Evolutionary conservation across 2,329 filamentous ascomycete genomes (phyloP), one percentile per base, ranked within the genome.

Genomic region (Stachybotrys elegans): DNA sequence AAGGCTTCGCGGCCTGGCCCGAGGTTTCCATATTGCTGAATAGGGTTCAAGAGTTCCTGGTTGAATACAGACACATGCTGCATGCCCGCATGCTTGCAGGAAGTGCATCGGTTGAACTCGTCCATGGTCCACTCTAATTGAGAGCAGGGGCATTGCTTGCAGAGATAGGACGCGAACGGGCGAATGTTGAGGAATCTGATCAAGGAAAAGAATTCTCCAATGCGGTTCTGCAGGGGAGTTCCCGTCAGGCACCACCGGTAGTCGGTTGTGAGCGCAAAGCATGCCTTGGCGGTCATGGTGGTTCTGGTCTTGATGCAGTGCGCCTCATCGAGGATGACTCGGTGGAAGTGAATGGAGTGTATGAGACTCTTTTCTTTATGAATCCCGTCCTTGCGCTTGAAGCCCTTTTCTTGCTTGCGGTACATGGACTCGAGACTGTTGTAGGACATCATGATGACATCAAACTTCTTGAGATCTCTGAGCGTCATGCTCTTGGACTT

Each of bases 391-490:
- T 88, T 86, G 46, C 90, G 85, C 53, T 78, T 83, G 74, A 91
- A 93, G 1, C 93, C 93, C 60, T 93, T 95, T 57, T 86, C 84
- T 63, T 98, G 88, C 64, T 94, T 95, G 45, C 93, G 85, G 60
- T 90, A 88, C 57, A 95, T 83, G 1, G 91, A 95, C 64, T 97
- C 93, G 25, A 98, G 70, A 52, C 87, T 81, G 69, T 88, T 90
- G 76, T 94, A 98, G 13, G 92, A 97, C 69, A 97, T 95, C 79
- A 97, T 90, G 59, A 97, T 92, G 41, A 98, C 89, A 64, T 98
- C 83, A 66, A 84, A 94, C 53, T 84, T 81, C 65, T 84, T 86
- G 42, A 97, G 70, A 27, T 94, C 84, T 47, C 83, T 84, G 21
- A 81, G 69, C 0, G 78, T 83, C 57, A 95, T 80, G 22, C 77